Percentiles rank a stretch among this genome's conserved stretches.
Evolutionary conservation across 257 asterid species (phyloP).

Genomic region (Petunia secreta): DNA sequence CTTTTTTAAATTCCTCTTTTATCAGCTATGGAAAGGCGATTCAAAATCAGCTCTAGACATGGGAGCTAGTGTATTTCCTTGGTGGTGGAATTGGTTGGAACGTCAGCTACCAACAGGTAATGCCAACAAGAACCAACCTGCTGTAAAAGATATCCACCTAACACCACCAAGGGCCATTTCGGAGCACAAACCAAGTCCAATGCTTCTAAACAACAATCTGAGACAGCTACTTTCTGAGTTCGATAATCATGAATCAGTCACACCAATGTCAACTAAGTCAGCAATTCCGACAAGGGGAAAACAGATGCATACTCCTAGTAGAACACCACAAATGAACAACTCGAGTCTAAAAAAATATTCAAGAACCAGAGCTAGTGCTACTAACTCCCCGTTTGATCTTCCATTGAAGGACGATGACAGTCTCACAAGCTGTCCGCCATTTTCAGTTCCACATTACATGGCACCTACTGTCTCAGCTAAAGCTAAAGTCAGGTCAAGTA

Average conservation of each 20-base stretch:
- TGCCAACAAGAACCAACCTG: slow-evolving; percentile 45
- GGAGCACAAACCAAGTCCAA: slow-evolving; percentile 66
- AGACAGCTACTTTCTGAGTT: slow-evolving; percentile 34
- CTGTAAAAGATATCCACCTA: slow-evolving; percentile 34
- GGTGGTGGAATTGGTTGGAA: slow-evolving; percentile 99
- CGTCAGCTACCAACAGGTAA: slow-evolving; percentile 57
- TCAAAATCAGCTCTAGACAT: slow-evolving; percentile 49
- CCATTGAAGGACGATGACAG: slow-evolving; percentile 83
- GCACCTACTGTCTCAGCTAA: slow-evolving; percentile 83
- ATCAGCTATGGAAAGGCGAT: slow-evolving; percentile 74
- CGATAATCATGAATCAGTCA: slow-evolving; percentile 55
- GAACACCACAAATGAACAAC: slow-evolving; percentile 55
- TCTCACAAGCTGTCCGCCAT: slow-evolving; percentile 90
- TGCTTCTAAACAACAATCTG: slow-evolving; percentile 34
- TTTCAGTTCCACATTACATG: slow-evolving; percentile 87
- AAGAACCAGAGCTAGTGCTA: slow-evolving; percentile 50
- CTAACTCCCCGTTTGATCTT: slow-evolving; percentile 45
- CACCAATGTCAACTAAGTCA: slow-evolving; percentile 82
- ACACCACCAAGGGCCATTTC: slow-evolving; percentile 72
- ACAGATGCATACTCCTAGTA: slow-evolving; percentile 61
- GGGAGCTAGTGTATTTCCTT: slow-evolving; percentile 67
- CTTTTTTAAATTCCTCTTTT: slow-evolving; percentile 21
- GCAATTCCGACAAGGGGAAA: slow-evolving; percentile 56
- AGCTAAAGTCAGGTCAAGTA: slow-evolving; percentile 69
- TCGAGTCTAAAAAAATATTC: slow-evolving; percentile 40